Base-by-base conservation (phyloP, 495 filamentous ascomycete species). In the Parachaetomium inaequale region DNA sequence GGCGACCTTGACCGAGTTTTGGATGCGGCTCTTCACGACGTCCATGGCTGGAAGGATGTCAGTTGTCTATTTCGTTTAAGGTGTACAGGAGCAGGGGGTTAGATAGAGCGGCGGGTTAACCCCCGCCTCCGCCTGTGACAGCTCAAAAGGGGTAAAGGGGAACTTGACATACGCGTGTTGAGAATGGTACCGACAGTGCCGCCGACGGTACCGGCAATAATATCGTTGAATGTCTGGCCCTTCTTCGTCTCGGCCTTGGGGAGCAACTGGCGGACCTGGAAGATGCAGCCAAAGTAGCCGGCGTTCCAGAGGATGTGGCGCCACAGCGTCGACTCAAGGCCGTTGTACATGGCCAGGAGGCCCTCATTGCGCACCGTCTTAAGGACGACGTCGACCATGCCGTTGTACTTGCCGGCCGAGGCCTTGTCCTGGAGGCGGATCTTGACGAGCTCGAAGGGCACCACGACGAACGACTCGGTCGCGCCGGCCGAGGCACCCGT, bases 251-350 rank as follows among this genome's bases (percentile, higher is more conserved):
- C 84, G 5, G 84, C 81, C 70, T 85, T 83, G 40, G 94, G 94
- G 25, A 98, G 72, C 66, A 96, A 79, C 49, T 84, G 82, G 68
- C 91, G 90, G 59, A 96, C 89, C 77, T 98, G 94, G 84, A 92
- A 93, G 76, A 98, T 98, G 77, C 91, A 92, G 68, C 94, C 94
- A 74, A 98, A 98, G 81, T 98, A 98, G 49, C 94, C 94, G 8
- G 89, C 83, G 75, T 98, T 98, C 94, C 94, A 98, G 60, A 97
- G 82, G 57, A 97, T 85, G 77, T 98, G 94, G 65, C 94, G 88
- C 94, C 94, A 98, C 73, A 97, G 78, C 28, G 94, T 98, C 42
- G 88, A 91, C 77, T 98, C 94, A 42, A 98, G 85, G 26, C 94
- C 94, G 74, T 96, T 95, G 83, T 98, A 98, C 77, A 98, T 78